Evolutionary conservation across 1,284 basidiomycete genomes (phyloP).

Genomic region (Albatrellus sp.): DNA sequence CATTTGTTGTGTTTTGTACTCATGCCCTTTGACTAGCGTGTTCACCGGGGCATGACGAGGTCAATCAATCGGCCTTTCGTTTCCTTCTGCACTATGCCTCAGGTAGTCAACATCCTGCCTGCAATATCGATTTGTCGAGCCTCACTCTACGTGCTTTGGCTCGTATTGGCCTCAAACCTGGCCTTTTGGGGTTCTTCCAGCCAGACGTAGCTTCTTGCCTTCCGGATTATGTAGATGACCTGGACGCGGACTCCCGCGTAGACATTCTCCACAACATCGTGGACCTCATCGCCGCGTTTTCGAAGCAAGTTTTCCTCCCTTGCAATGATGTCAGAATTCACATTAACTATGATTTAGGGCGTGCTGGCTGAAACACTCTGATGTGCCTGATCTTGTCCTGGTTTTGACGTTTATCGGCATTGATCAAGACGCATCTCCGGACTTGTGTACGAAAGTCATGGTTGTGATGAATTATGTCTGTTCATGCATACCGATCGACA

Average conservation of each 20-base stretch:
- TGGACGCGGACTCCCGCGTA: slow-evolving; percentile 13
- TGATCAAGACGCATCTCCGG: slow-evolving; percentile 33
- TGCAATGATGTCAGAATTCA: neutral
- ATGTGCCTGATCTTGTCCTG: slow-evolving; percentile 38
- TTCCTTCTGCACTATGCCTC: slow-evolving; percentile 7
- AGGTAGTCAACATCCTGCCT: slow-evolving; percentile 2
- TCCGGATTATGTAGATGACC: neutral
- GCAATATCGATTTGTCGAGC: neutral
- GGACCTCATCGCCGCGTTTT: slow-evolving; percentile 28
- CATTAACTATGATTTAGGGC: slow-evolving; percentile 1
- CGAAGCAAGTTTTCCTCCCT: slow-evolving; percentile 25
- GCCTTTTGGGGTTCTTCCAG: neutral
- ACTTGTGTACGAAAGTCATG: slow-evolving; percentile 18
- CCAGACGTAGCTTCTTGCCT: no score
- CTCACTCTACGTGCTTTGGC: slow-evolving; percentile 5
- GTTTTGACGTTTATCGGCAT: slow-evolving; percentile 41
- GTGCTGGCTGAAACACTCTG: slow-evolving; percentile 19
- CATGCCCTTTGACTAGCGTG: slow-evolving; percentile 3
- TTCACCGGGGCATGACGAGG: slow-evolving; percentile 1
- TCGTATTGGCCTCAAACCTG: slow-evolving; percentile 6
- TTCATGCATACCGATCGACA: no score
- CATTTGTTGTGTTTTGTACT: neutral
- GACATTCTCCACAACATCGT: slow-evolving; percentile 29
- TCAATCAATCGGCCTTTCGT: slow-evolving; percentile 4
- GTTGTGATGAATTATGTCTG: slow-evolving; percentile 21